Evolutionary conservation across 345 rosid species (phyloP), one percentile per base, ranked within the genome.

Genomic region (Linum lewisii): DNA sequence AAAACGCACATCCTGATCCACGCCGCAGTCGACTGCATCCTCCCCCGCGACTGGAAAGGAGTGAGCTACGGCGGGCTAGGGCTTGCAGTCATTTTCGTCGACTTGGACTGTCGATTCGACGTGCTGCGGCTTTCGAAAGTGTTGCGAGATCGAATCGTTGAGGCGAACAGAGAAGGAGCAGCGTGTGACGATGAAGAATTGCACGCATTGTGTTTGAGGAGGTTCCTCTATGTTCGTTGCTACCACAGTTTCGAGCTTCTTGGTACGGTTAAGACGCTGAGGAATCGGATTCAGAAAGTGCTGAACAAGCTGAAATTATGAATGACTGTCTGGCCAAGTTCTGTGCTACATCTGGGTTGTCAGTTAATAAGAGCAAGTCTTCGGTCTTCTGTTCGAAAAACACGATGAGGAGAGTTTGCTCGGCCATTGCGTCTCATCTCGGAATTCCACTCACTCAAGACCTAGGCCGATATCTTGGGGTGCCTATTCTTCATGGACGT

Each of bases 51-150:
- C 62, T 78, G 95, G 95, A 77, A 75, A 6, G 84, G 84, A 7
- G 63, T 80, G n/a, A 72, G 68, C 63, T 90, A 78, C 7, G 95
- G 95, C 5, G 95, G 95, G n/a, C 69, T 76, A 45, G 93, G 78
- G 60, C 81, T 59, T 57, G 18, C 73, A 3, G 90, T 76, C 25
- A 56, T 83, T 64, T 87, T 77, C 67, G 45, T 90, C 56, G 95
- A 90, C 71, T 71, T 87, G 74, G 97, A 87, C 75, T 84, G 90
- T 45, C 81, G 88, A 9, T 83, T 90, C 24, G 88, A 90, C 51
- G 60, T 82, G 16, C 54, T 58, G 5, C 86, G 87, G 51, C 80
- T 90, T 5, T 73, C 88, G 16, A 67, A 87, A n/a, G 38, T 87
- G 77, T 79, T 90, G 19, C 73, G 65, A 60, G 69, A 57, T 69